Evolutionary conservation across 1,284 basidiomycete genomes (phyloP), one percentile per base, ranked within the genome.

Genomic region (Tilletiaria anomala): DNA sequence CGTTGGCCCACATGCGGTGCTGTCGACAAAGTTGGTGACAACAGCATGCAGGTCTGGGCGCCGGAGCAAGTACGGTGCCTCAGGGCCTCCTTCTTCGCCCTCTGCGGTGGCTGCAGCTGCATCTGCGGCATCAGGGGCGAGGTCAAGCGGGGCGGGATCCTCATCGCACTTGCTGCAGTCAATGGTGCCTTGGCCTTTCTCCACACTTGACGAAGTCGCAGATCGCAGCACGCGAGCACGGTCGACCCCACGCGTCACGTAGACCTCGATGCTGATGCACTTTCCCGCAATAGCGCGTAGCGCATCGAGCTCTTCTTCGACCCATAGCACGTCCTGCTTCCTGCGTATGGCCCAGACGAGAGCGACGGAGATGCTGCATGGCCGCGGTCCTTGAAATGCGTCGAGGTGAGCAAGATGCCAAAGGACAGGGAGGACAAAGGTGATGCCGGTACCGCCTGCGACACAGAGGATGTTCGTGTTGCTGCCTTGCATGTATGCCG

Each of bases 391-490:
- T 8, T 12, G 6, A 5, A 10, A 5, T 3, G 19, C 31, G 5
- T n/a, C 17, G 5, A n/a, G 31, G 6, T 14, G 18, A 33, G 33
- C 40, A 21, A 41, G 44, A 32, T 42, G 43, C 22, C 42, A 19
- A n/a, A 47, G 29, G 15, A 44, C 40, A 14, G 48, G 48, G 2
- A 50, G 37, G 6, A 50, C 48, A 19, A 39, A 50, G 19, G 48
- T 50, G 44, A 50, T 44, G 15, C 48, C 48, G 19, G 48, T 47
- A 5, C 48, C 48, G 11, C 48, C 48, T 10, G 48, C 48, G 3
- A 50, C 15, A 32, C 39, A 47, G 23, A 50, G 37, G 6, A 42
- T 35, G 22, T 48, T 40, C 10, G 10, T 14, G 5, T 38, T 18
- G 4, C n/a, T 4, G 19, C 35, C 37, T 2, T 35, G 33, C 10